Percentiles rank a stretch among this genome's conserved stretches.
Conservation (phyloP, 2,329 filamentous ascomycete genomes). For the Penicillium sp. region DNA sequence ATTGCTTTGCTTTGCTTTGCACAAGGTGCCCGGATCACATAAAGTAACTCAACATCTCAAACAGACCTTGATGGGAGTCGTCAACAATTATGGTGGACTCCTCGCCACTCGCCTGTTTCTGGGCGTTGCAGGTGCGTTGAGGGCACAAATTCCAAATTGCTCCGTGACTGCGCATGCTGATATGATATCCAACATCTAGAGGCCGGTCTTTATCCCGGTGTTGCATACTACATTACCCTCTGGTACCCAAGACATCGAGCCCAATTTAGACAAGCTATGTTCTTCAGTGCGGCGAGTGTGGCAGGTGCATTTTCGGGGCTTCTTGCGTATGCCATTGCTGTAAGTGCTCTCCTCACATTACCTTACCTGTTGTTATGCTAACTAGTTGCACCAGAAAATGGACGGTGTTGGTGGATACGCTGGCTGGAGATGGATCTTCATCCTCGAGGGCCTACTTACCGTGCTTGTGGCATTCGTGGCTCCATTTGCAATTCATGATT, state of each 20-base stretch:
- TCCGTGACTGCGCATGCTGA: not conserved
- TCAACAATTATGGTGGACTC: constrained; percentile 48
- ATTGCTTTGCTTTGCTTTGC: not conserved
- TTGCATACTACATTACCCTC: constrained; percentile 48
- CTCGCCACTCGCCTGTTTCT: constrained; percentile 49
- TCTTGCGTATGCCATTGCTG: constrained; percentile 53
- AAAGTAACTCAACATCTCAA: not conserved
- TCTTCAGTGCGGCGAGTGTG: constrained; percentile 51
- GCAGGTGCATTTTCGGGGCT: constrained; percentile 57
- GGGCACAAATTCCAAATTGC: not conserved
- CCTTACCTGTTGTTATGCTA: not conserved
- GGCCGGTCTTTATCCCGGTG: constrained; percentile 46
- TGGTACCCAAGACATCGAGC: constrained; percentile 49
- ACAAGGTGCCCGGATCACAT: not conserved
- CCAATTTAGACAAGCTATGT: constrained; percentile 47
- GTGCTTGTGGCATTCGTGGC: constrained; percentile 44
- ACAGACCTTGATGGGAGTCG: constrained; percentile 51
- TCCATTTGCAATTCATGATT: constrained; percentile 50
- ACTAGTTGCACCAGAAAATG: constrained; percentile 42
- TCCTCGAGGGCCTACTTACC: constrained; percentile 51
- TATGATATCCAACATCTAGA: constrained; percentile 23
- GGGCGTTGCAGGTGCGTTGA: constrained; percentile 35
- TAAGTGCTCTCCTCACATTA: constrained; percentile 32
- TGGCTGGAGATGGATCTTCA: constrained; percentile 55
- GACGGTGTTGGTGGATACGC: constrained; percentile 49